These are phyloP conservation scores for Castanea mollissima DNA, from an alignment of 306 rosid genomes.

Conservation along the genomic window DNA sequence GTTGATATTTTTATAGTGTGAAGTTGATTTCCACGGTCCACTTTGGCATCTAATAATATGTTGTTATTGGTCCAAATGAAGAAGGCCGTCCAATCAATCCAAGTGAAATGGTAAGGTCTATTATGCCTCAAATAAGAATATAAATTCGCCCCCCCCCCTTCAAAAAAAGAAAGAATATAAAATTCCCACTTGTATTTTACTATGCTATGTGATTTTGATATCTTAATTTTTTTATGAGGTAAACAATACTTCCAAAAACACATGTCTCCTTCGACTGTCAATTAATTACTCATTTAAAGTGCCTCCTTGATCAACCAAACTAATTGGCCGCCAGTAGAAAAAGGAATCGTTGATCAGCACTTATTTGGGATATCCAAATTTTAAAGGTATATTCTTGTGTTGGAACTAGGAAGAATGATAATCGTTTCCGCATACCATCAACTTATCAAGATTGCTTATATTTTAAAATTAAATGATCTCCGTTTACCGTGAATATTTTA, in stretches of 20 bases:
- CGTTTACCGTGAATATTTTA: no score
- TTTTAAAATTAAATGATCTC: no score
- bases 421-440: no score
- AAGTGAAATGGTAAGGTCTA: neutral
- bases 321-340: neutral
- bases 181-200: neutral
- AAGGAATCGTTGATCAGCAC: neutral
- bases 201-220: neutral
- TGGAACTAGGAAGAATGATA: no score
- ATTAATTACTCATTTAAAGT: neutral
- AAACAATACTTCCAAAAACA: neutral
- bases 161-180: neutral
- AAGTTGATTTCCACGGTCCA: constrained; percentile 5
- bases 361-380: neutral
- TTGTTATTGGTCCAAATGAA: constrained; percentile 1
- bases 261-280: no score
- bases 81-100: neutral
- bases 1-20: neutral
- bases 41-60: neutral
- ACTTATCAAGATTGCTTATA: no score
- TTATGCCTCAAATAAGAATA: neutral
- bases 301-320: neutral
- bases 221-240: neutral
- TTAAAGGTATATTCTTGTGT: neutral
- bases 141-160: neutral